Evolutionary conservation across 352 stramenopile species (phyloP).

Genomic region (Pythium inflatum): DNA sequence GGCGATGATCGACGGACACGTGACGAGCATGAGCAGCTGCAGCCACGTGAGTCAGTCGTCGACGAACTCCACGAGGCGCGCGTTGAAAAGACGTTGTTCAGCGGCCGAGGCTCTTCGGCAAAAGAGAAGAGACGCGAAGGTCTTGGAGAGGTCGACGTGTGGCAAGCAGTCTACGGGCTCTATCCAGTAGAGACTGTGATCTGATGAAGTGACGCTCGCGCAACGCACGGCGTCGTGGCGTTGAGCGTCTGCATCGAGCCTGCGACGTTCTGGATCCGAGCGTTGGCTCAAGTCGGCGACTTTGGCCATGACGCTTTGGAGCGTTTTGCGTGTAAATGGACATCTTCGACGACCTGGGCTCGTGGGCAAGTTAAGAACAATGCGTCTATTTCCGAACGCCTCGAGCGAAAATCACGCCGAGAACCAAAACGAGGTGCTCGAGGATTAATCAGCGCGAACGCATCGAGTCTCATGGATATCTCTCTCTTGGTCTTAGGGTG

Average conservation of each 20-base stretch:
- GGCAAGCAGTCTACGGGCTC: constrained; percentile 6
- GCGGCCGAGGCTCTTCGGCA: background rate
- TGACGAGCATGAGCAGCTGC: constrained; percentile 8
- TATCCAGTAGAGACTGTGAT: constrained; percentile 19
- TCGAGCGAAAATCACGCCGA: no score
- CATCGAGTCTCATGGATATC: no score
- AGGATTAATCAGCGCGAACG: no score
- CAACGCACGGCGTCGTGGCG: no score
- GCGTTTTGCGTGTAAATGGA: no score
- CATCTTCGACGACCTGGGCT: no score
- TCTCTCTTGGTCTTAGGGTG: no score
- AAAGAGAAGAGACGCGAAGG: background rate
- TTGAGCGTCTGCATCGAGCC: no score
- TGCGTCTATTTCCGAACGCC: background rate
- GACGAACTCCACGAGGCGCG: constrained; percentile 1
- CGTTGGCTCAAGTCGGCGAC: background rate
- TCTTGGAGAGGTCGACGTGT: constrained; percentile 15
- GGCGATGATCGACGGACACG: background rate
- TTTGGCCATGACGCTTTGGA: no score
- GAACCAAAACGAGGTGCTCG: background rate
- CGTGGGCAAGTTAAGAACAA: no score
- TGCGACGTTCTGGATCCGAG: background rate
- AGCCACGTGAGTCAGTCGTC: constrained; percentile 7
- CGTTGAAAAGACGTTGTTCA: constrained; percentile 4
- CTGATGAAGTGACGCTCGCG: no score